phyloP scores from a whole-genome alignment of 805 yeast species.

The Hanseniaspora clermontiae region DNA sequence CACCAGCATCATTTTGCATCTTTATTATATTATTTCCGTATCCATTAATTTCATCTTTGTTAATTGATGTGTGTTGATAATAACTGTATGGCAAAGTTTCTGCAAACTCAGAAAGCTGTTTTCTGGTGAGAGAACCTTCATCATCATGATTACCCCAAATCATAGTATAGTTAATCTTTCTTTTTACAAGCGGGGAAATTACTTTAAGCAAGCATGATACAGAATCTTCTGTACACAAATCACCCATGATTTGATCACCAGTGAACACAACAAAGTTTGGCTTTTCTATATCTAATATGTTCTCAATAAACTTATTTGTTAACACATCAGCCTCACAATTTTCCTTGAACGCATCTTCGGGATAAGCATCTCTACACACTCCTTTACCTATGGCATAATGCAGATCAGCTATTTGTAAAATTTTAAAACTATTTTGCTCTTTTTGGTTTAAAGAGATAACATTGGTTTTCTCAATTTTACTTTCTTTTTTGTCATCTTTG shows the following conservation, averaged over 20 bases:
- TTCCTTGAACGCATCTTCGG: constrained; percentile 28
- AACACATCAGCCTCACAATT: constrained; percentile 66
- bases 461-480: constrained; percentile 19
- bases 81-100: constrained; percentile 54
- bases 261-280: constrained; percentile 81
- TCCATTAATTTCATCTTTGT: constrained; percentile 40
- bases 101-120: constrained; percentile 46
- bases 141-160: constrained; percentile 91
- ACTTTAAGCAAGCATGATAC: constrained; percentile 72
- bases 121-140: constrained; percentile 57
- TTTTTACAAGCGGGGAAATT: constrained; percentile 49
- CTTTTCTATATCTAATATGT: constrained; percentile 55
- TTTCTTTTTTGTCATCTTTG: not conserved
- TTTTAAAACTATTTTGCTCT: constrained; percentile 47
- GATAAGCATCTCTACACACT: constrained; percentile 60
- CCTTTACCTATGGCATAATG: constrained; percentile 84
- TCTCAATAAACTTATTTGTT: constrained; percentile 48
- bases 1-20: constrained; percentile 33
- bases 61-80: constrained; percentile 49
- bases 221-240: constrained; percentile 56
- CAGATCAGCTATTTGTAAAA: constrained; percentile 80
- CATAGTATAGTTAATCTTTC: constrained; percentile 71
- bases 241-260: constrained; percentile 88
- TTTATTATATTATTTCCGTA: constrained; percentile 64
- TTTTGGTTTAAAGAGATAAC: constrained; percentile 26